These are phyloP conservation scores for Prinsepia uniflora DNA, from an alignment of 306 rosid species.

Conservation along the genomic window DNA sequence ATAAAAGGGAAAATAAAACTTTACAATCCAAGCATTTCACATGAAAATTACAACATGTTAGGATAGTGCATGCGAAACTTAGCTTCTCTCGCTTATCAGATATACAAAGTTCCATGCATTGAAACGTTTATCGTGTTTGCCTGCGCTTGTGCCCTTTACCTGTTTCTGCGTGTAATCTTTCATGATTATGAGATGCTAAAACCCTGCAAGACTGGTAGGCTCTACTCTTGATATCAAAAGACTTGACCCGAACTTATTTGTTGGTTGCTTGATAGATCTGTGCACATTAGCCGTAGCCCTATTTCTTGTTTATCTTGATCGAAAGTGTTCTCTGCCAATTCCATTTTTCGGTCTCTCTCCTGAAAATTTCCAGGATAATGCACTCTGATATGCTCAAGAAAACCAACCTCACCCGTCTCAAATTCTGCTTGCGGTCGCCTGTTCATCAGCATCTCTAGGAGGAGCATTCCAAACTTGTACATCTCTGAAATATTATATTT, in stretches of 20 bases:
- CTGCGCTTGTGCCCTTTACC: slow-evolving; percentile 27
- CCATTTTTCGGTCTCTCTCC: slow-evolving; percentile 45
- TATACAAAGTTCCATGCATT: neutral
- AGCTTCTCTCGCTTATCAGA: neutral
- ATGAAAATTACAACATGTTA: neutral
- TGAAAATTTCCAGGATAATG: slow-evolving; percentile 40
- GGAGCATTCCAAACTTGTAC: slow-evolving; percentile 48
- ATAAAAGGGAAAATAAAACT: neutral
- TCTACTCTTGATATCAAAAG: slow-evolving; percentile 31
- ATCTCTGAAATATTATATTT: slow-evolving; percentile 33
- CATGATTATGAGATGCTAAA: slow-evolving; percentile 27
- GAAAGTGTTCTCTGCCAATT: slow-evolving; percentile 29
- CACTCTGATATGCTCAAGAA: slow-evolving; percentile 35
- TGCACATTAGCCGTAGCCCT: slow-evolving; percentile 48
- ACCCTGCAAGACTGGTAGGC: slow-evolving; percentile 34
- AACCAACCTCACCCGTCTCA: slow-evolving; percentile 34
- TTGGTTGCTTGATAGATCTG: slow-evolving; percentile 36
- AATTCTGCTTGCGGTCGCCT: slow-evolving; percentile 24
- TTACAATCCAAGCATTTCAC: neutral
- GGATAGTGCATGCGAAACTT: neutral
- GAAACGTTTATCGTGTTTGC: slow-evolving; percentile 21
- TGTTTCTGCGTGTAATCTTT: slow-evolving; percentile 33
- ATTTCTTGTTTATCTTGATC: slow-evolving; percentile 39
- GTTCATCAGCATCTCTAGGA: slow-evolving; percentile 44
- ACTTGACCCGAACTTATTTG: slow-evolving; percentile 33